Evolutionary conservation across 75 land plant species (phyloP).

Genomic region (Pinus taeda): DNA sequence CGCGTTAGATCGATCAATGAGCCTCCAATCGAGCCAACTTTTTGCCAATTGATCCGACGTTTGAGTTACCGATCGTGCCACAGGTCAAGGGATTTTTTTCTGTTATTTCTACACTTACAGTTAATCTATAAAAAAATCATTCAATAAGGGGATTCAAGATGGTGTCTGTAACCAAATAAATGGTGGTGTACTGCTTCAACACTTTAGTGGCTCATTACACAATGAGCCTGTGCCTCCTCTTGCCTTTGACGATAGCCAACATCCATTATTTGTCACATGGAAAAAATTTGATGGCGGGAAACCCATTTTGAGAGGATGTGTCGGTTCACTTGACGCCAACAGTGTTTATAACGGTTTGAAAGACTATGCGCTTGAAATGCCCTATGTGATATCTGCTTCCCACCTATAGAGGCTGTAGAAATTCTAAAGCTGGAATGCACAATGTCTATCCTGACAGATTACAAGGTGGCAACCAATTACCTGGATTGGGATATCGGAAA

Average conservation of each 20-base stretch:
- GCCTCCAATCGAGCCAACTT: no score
- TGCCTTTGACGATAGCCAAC: slow-evolving; percentile 74
- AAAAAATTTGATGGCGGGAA: slow-evolving; percentile 84
- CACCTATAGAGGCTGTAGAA: slow-evolving; percentile 94
- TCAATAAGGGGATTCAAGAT: slow-evolving; percentile 9
- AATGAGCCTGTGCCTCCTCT: slow-evolving; percentile 61
- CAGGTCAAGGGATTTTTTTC: no score
- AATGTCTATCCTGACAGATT: slow-evolving; percentile 86
- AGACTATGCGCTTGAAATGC: slow-evolving; percentile 95
- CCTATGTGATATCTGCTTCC: slow-evolving; percentile 86
- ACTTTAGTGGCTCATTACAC: slow-evolving; percentile 79
- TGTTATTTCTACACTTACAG: no score
- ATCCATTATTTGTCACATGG: slow-evolving; percentile 98
- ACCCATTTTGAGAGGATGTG: slow-evolving; percentile 90
- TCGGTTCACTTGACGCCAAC: slow-evolving; percentile 91
- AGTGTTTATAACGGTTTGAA: slow-evolving; percentile 71
- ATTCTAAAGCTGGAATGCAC: slow-evolving; percentile 92
- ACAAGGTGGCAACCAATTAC: slow-evolving; percentile 79
- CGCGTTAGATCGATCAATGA: no score
- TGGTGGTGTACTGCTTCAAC: slow-evolving; percentile 93
- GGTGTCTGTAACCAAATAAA: slow-evolving; percentile 86
- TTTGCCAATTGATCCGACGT: no score
- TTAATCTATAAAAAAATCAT: no score
- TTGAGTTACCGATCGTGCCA: no score
- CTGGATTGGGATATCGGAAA: slow-evolving; percentile 99